A percentile compares a stretch with the other conserved stretches of the same genome.
Conservation (phyloP, 2,329 filamentous ascomycete genomes). For the Trichoderma atroviride region DNA sequence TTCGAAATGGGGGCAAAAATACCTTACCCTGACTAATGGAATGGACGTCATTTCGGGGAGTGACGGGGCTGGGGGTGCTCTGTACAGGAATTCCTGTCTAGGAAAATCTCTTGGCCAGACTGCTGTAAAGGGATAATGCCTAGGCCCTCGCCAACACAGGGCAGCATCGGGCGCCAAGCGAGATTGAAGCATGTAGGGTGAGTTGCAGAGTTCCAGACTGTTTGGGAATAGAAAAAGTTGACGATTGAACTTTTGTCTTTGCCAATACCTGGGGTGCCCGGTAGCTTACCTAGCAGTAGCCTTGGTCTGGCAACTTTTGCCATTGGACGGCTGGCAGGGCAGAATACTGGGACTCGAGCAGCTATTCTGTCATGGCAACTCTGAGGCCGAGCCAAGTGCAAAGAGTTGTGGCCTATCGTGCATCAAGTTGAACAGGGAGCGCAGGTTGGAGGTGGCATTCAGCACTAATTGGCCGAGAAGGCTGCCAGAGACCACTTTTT, state of each 20-base stretch:
- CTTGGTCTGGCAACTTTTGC: neutral
- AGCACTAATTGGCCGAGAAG: neutral
- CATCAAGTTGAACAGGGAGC: neutral
- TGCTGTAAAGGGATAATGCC: constrained; percentile 4
- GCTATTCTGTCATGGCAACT: neutral
- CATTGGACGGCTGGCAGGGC: neutral
- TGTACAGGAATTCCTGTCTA: neutral
- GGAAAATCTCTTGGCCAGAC: neutral
- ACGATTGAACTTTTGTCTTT: constrained; percentile 3
- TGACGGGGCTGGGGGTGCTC: neutral
- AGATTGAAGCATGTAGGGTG: constrained; percentile 11
- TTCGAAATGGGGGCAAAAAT: constrained; percentile 8
- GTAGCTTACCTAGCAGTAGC: neutral
- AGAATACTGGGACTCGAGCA: neutral
- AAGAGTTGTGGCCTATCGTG: neutral
- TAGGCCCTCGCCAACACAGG: neutral
- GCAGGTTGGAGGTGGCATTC: neutral
- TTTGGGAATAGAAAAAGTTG: neutral
- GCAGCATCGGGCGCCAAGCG: constrained; percentile 9
- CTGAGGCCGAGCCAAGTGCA: neutral
- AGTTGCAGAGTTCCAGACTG: neutral
- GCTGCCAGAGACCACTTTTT: neutral
- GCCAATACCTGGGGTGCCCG: neutral
- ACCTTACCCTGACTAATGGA: neutral
- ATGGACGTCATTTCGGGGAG: neutral